Conservation (phyloP, 495 filamentous ascomycete species). For the Chaetomium cochliodes region DNA sequence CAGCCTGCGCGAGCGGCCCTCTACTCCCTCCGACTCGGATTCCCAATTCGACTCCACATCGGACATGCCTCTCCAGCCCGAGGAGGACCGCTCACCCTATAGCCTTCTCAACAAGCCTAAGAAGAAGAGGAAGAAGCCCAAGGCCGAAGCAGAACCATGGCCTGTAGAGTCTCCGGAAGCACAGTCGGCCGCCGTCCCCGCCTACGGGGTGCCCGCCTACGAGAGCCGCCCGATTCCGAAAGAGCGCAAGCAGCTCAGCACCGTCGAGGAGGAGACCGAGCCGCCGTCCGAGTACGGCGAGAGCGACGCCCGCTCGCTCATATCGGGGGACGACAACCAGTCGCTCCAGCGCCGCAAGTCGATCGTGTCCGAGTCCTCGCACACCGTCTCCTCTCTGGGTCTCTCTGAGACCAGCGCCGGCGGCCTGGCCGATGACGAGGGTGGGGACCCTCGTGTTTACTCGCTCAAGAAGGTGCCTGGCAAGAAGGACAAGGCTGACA, state of each 20-base stretch:
- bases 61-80: slow-evolving; percentile 23
- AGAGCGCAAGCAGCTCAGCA: slow-evolving; percentile 32
- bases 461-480: slow-evolving; percentile 27
- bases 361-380: slow-evolving; percentile 18
- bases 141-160: slow-evolving; percentile 27
- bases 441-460: slow-evolving; percentile 8
- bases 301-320: slow-evolving; percentile 22
- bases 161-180: slow-evolving; percentile 26
- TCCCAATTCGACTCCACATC: slow-evolving; percentile 11
- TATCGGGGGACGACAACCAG: slow-evolving; percentile 15
- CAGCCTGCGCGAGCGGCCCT: slow-evolving; percentile 12
- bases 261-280: slow-evolving; percentile 34
- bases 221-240: slow-evolving; percentile 24
- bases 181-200: slow-evolving; percentile 16
- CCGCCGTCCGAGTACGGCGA: slow-evolving; percentile 21
- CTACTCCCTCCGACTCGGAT: slow-evolving; percentile 1
- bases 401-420: neutral
- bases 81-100: slow-evolving; percentile 27
- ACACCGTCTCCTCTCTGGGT: slow-evolving; percentile 9
- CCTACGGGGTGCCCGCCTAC: slow-evolving; percentile 19
- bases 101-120: slow-evolving; percentile 34
- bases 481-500: slow-evolving; percentile 21
- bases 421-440: neutral
- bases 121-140: slow-evolving; percentile 30
- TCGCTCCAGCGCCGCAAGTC: slow-evolving; percentile 8